A percentile compares a stretch with the other conserved stretches of the same genome.
These are phyloP conservation scores for Thinopyrum obtusiflorum DNA, from an alignment of 202 grass and related monocot species.

Conservation along the genomic window DNA sequence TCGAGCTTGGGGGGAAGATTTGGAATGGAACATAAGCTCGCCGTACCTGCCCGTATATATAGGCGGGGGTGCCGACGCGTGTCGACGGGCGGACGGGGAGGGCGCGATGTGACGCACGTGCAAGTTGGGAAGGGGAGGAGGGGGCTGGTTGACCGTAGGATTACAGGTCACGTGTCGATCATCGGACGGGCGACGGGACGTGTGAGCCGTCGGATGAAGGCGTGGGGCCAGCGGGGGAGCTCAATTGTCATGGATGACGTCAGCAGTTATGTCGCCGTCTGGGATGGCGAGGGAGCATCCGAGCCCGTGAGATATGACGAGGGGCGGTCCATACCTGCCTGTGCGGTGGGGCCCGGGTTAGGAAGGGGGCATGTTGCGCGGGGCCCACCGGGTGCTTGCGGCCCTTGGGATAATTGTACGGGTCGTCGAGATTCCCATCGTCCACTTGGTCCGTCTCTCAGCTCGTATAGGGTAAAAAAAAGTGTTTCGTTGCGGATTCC, in stretches of 20 bases:
- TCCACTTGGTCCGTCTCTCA: not conserved
- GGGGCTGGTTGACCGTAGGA: not conserved
- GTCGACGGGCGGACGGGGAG: not conserved
- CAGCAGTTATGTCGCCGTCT: slow-evolving; percentile 35
- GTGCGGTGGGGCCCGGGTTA: not conserved
- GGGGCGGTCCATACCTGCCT: not conserved
- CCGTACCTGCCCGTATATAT: not conserved
- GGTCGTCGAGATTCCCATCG: not conserved
- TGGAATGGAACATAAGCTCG: slow-evolving; percentile 33
- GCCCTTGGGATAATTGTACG: not conserved
- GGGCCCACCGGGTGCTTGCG: not conserved
- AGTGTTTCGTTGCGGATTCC: not conserved
- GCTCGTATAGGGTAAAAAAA: not conserved
- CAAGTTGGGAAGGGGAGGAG: not conserved
- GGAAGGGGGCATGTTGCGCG: not conserved
- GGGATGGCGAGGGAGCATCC: not conserved
- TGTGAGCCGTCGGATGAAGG: slow-evolving; percentile 19
- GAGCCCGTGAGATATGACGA: not conserved
- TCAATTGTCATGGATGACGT: slow-evolving; percentile 59
- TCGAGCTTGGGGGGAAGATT: not conserved
- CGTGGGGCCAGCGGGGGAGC: fast-evolving
- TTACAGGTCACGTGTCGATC: not conserved
- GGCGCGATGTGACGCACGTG: slow-evolving; percentile 32
- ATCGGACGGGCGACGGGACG: not conserved
- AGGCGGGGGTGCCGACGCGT: not conserved